Conservation (phyloP, 345 rosid genomes). For the Anacardium occidentale region DNA sequence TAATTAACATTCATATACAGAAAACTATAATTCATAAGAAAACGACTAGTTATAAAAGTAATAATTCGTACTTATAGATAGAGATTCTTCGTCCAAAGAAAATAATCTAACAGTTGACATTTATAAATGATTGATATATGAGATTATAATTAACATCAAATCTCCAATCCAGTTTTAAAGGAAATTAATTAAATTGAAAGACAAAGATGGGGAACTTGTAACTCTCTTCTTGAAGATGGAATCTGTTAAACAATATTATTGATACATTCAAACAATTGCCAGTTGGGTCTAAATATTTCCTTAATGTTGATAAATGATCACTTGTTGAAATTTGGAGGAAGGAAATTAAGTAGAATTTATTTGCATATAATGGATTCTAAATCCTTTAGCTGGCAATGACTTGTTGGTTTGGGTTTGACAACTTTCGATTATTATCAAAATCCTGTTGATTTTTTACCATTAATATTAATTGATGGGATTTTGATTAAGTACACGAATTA, state of each 20-base stretch:
- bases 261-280: constrained; percentile 35
- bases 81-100: too few species aligned
- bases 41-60: too few species aligned
- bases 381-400: constrained; percentile 10
- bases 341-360: not conserved
- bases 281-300: constrained; percentile 32
- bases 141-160: not conserved
- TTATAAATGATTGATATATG: too few species aligned
- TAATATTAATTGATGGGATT: too few species aligned
- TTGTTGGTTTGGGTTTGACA: not conserved
- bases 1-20: too few species aligned
- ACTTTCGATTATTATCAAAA: not conserved
- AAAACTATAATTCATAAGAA: too few species aligned
- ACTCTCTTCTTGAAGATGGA: constrained; percentile 13
- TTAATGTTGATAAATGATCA: constrained; percentile 12
- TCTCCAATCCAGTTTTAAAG: not conserved
- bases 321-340: constrained; percentile 7
- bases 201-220: constrained; percentile 14
- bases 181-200: not conserved
- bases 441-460: not conserved
- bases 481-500: too few species aligned
- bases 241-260: constrained; percentile 28
- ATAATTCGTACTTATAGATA: too few species aligned
- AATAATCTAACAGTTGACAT: too few species aligned
- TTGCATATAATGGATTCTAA: not conserved